Base-by-base conservation (phyloP, 2,329 filamentous ascomycete genomes). In the Daldinia eschscholtzii region DNA sequence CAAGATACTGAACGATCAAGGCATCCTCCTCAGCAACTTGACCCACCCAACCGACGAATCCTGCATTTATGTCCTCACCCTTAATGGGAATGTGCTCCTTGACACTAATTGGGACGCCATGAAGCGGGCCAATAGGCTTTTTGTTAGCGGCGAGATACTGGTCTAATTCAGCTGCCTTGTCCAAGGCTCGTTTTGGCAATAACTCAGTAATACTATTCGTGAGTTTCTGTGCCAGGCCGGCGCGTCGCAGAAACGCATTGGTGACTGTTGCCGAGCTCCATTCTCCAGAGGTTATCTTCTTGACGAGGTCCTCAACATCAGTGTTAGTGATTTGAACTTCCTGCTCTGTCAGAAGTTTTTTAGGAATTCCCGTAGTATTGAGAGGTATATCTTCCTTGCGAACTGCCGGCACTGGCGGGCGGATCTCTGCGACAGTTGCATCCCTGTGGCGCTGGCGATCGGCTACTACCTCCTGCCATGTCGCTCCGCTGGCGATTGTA, bases 61-160 rank as follows among this genome's bases (percentile, higher is more conserved):
- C 84, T 12, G 81, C 83, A 66, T 85, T 86, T 18, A 82, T 74
- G 64, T 84, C 82, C 2, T 84, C 75, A 1, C 80, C 85, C 71
- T 84, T 80, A 71, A 88, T 81, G 1, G 80, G 81, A 13, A 86
- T 72, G 67, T 87, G 85, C 71, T 88, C 87, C 74, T 88, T 85
- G 26, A 84, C 79, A 59, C 81, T 83, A 44, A 85, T 86, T 0
- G 76, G 76, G n/a, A 78, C 7, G 0, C 76, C 76, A 39, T 78
- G 76, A 0, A 78, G 71, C 0, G 75, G 74, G 0, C 76, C 76
- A 10, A 77, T 37, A 2, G 73, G 72, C 44, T 69, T 70, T 2
- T 65, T 57, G 42, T 72, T 60, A 3, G 64, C 46, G 26, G 67
- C 66, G 2, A 76, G 53, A 56, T 76, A 72, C 9, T 64, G 42